Conservation (phyloP, 371 early-diverging fungal genomes). For the Rhizomucor pusillus region DNA sequence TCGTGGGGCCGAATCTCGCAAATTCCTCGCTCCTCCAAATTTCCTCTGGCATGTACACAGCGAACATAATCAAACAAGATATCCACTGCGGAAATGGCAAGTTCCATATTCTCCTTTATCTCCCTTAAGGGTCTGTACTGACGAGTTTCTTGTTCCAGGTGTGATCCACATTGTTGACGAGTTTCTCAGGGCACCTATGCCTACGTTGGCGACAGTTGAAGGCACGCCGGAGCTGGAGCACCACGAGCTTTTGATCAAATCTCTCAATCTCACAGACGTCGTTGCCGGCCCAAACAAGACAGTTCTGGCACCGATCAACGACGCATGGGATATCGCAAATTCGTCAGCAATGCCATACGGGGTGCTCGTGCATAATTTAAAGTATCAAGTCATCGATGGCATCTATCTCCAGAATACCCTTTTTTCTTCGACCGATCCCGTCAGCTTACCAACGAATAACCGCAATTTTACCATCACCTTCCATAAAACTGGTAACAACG, state of each 20-base stretch:
- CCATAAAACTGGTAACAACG: conserved; percentile 2
- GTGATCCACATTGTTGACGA: conserved; percentile 24
- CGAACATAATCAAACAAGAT: conserved; percentile 13
- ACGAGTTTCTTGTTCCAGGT: conserved; percentile 9
- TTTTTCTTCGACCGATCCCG: neutral
- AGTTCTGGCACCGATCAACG: conserved; percentile 24
- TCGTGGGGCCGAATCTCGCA: conserved; percentile 12
- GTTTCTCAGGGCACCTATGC: conserved; percentile 15
- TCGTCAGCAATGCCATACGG: conserved; percentile 24
- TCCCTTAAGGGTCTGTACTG: neutral
- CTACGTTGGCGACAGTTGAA: conserved; percentile 22
- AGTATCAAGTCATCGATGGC: conserved; percentile 26
- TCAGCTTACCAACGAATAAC: conserved; percentile 6
- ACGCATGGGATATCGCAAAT: conserved; percentile 23
- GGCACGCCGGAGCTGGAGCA: conserved; percentile 14
- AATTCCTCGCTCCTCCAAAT: conserved; percentile 10
- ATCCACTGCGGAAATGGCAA: conserved; percentile 31
- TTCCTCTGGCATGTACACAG: conserved; percentile 17
- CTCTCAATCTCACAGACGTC: conserved; percentile 22
- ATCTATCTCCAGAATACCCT: conserved; percentile 16
- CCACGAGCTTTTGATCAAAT: conserved; percentile 15
- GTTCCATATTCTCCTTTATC: neutral
- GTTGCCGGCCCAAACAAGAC: conserved; percentile 22
- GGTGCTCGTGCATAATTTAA: conserved; percentile 24
- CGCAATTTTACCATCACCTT: conserved; percentile 9